Base-by-base conservation (phyloP, 1,284 basidiomycete genomes). In the Blastosporella zonata region DNA sequence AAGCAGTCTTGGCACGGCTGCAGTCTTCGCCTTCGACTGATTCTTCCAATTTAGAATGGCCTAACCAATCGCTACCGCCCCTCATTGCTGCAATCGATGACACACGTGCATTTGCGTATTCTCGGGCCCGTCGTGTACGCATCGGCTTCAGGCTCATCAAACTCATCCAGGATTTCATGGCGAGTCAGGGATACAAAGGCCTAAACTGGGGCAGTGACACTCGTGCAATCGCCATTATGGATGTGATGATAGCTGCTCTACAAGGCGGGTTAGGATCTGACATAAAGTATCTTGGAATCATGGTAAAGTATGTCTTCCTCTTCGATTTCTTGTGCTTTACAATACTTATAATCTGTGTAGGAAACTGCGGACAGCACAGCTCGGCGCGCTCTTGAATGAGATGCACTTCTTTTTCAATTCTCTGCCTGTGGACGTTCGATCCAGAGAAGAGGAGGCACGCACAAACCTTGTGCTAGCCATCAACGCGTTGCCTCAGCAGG, bases 61-160 rank as follows among this genome's bases (percentile, higher is more conserved):
- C 49, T 21, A 36, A 49, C 7, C 51, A 51, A 28, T 50, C 56
- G 25, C 44, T 66, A n/a, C 34, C 60, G 1, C 55, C 57, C 6
- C 48, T 79, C 1, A 56, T 77, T 22, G 44, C 45, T 1, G 49
- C 61, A 2, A 55, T 82, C 4, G 65, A 70, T 28, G 57, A 59
- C 5, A 72, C 75, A 3, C 74, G 75, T 1, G 39, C 31, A 1
- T 45, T 55, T 0, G 77, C 82, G 51, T 62, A 57, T 18, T 43
- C 52, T 25, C 62, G 61, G 13, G 59, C 66, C 2, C 66, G 66
- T 21, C 60, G 64, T 20, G 53, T 79, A 38, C 75, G 76, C 5
- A 54, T 80, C 1, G 79, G 72, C 2, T 77, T 82, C 48, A 60
- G 64, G 6, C 49, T 82, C n/a, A 55, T 81, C 40, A 58, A 67